Conservation (phyloP, 495 filamentous ascomycete genomes). For the Cryomyces antarcticus region DNA sequence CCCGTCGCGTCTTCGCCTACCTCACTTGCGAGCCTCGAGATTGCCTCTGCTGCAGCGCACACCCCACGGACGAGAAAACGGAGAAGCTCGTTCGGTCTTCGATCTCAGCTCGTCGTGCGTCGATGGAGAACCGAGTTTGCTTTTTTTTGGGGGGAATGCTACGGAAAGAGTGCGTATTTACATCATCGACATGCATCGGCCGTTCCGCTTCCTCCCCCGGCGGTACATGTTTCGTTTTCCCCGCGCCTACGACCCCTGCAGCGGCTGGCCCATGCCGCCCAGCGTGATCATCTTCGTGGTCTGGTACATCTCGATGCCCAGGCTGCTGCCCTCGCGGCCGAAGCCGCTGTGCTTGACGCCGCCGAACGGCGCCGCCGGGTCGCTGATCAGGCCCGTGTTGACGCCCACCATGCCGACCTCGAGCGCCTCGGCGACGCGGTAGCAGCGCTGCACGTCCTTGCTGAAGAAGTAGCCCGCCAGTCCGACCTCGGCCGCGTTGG, state of each 20-base stretch:
- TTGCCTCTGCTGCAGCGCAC: too few species aligned
- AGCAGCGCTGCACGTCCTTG: conserved; percentile 24
- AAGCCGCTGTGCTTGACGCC: conserved; percentile 90
- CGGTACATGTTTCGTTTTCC: too few species aligned
- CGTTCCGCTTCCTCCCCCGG: too few species aligned
- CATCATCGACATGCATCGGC: too few species aligned
- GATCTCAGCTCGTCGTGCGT: too few species aligned
- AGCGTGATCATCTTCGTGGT: conserved; percentile 73
- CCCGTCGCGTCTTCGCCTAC: too few species aligned
- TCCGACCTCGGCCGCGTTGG: conserved; percentile 28
- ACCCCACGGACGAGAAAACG: too few species aligned
- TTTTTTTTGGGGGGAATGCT: too few species aligned
- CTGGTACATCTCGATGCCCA: conserved; percentile 80
- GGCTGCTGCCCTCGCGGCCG: conserved; percentile 75
- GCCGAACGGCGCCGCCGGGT: conserved; percentile 42
- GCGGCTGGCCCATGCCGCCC: conserved; percentile 19
- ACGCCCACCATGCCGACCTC: conserved; percentile 34
- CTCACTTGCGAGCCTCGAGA: too few species aligned
- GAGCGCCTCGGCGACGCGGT: conserved; percentile 28
- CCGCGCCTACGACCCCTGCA: not conserved
- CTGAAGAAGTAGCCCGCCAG: conserved; percentile 30
- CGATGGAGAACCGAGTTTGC: too few species aligned
- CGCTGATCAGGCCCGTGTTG: conserved; percentile 24
- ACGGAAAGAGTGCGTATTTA: too few species aligned
- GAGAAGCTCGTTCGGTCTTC: too few species aligned